Percentiles rank a stretch among this genome's conserved stretches.
Evolutionary conservation across 352 stramenopile genomes (phyloP).

Genomic region (Halophytophthora polymorphica): DNA sequence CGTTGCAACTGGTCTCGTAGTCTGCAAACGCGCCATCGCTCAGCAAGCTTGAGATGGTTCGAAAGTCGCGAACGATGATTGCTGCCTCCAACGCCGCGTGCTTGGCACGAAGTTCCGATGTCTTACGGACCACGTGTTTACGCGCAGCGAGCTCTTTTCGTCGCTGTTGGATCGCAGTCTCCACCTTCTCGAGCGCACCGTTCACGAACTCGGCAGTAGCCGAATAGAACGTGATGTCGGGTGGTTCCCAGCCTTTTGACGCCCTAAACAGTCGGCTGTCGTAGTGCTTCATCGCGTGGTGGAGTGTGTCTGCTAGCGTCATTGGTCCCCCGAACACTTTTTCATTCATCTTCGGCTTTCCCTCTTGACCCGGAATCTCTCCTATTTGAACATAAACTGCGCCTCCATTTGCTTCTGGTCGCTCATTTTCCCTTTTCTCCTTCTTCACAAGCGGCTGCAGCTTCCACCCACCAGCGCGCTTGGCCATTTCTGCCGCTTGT

Average conservation of each 20-base stretch:
- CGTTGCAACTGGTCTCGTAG: constrained; percentile 46
- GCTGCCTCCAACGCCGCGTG: constrained; percentile 42
- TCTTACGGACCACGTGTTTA: constrained; percentile 52
- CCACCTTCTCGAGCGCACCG: constrained; percentile 16
- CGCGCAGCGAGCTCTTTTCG: constrained; percentile 32
- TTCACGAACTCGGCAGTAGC: constrained; percentile 34
- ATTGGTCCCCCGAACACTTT: constrained; percentile 32
- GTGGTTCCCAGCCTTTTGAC: constrained; percentile 30
- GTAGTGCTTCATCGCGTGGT: constrained; percentile 39
- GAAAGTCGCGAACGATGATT: constrained; percentile 49
- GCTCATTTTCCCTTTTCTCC: neutral
- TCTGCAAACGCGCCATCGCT: constrained; percentile 63
- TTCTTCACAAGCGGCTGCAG: constrained; percentile 38
- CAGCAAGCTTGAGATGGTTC: constrained; percentile 28
- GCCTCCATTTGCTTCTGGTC: constrained; percentile 1
- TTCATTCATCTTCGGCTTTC: too few relatives aligned
- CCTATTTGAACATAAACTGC: too few relatives aligned
- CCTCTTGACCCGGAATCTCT: too few relatives aligned
- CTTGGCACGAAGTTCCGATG: constrained; percentile 33
- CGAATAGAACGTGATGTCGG: constrained; percentile 29
- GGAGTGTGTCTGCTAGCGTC: constrained; percentile 43
- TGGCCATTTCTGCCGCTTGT: constrained; percentile 5
- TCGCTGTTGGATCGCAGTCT: constrained; percentile 13
- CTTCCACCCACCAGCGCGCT: constrained; percentile 40
- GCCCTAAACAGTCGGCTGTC: constrained; percentile 33